Evolutionary conservation across 1,139 yeast species (phyloP), one percentile per base, ranked within the genome.

Genomic region (Blastobotrys elegans): DNA sequence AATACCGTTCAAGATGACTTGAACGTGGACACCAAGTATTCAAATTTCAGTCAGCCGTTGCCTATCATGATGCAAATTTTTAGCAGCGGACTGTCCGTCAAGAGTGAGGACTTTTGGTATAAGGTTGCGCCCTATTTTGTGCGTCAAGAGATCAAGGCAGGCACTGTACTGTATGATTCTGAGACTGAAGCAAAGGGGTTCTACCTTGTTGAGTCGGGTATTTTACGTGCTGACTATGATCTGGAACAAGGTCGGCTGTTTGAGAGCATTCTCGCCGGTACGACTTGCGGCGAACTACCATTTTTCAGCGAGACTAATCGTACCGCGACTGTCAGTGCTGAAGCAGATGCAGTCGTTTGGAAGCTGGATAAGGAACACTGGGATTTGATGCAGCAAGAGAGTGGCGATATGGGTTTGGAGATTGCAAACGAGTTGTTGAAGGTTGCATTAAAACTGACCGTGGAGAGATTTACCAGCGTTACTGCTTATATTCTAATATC

Each of bases 261-360:
- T 49, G 92, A 92, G 52, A 82, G 88, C 16, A 78, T 90, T 49
- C 75, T 92, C 30, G 95, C 96, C n/a, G 80, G 89, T 54, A 89
- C 97, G 0, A 82, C 95, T 3, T 86, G 89, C 65, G 98, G 98
- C 2, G 89, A 84, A 62, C 66, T 83, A 59, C 76, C 60, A 56
- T 74, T 53, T 72, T 76, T 65, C 71, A 76, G 60, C 65, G 79
- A 35, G 74, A 71, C 60, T 1, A 50, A 50, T n/a, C 56, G 70
- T 14, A 63, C 68, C 1, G 69, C 71, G n/a, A 63, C 66, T 0
- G 56, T 72, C 53, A 49, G 63, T 0, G 72, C 74, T 2, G 79
- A 76, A 46, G 67, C 71, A 2, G 87, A 83, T 49, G 71, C 85
- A 1, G 76, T 79, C 5, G 74, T 87, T 3, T 92, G 97, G 97